A percentile compares a stretch with the other conserved stretches of the same genome.
These are phyloP conservation scores for Bipolaris oryzae DNA, from an alignment of 2,329 filamentous ascomycete genomes.

Conservation along the genomic window DNA sequence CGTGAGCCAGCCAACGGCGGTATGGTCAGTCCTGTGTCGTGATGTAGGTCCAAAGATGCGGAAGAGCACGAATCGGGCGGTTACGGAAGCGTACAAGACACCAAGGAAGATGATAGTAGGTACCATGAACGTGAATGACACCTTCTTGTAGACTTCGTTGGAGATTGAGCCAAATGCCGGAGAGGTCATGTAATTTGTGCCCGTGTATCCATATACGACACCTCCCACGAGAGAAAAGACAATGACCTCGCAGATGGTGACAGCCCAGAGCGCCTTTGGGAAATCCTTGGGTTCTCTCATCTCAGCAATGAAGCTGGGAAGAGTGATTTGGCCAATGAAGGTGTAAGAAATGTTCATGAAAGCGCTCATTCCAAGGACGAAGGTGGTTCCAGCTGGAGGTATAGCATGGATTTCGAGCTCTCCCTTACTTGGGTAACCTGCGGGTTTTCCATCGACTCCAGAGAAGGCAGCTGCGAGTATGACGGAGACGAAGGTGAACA, in stretches of 20 bases:
- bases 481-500: slow-evolving; percentile 90
- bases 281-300: slow-evolving; percentile 85
- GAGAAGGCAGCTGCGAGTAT: slow-evolving; percentile 83
- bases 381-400: slow-evolving; percentile 73
- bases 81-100: slow-evolving; percentile 88
- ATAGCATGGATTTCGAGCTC: slow-evolving; percentile 71
- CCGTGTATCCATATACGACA: slow-evolving; percentile 85
- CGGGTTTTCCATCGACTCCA: slow-evolving; percentile 75
- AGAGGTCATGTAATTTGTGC: slow-evolving; percentile 84
- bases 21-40: slow-evolving; percentile 80
- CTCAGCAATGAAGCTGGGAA: slow-evolving; percentile 93
- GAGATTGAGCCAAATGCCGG: slow-evolving; percentile 87
- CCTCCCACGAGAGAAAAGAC: slow-evolving; percentile 83
- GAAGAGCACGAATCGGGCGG: slow-evolving; percentile 90
- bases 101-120: slow-evolving; percentile 92
- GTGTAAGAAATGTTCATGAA: slow-evolving; percentile 97
- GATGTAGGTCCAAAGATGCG: slow-evolving; percentile 76
- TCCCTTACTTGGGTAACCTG: slow-evolving; percentile 63
- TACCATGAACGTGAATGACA: slow-evolving; percentile 93
- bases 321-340: slow-evolving; percentile 92
- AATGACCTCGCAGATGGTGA: slow-evolving; percentile 85
- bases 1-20: slow-evolving; percentile 75
- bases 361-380: slow-evolving; percentile 81
- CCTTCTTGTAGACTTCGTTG: slow-evolving; percentile 78
- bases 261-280: slow-evolving; percentile 88